phyloP scores from a whole-genome alignment of 2,329 filamentous ascomycete genomes.

The Aspergillus brunneoviolaceus region DNA sequence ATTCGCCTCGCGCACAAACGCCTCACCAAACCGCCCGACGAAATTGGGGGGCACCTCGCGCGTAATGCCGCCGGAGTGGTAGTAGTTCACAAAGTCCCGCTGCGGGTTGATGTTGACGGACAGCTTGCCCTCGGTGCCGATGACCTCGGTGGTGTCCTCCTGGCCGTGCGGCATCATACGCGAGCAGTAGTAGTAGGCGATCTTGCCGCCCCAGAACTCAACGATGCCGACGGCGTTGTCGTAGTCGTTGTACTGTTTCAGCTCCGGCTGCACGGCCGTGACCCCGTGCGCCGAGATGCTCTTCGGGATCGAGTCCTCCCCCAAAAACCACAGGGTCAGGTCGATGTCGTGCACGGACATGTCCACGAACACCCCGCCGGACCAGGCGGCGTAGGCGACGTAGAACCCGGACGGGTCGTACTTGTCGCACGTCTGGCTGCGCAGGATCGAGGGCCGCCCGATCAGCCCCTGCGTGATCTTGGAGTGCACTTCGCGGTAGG shows the following conservation, averaged over 20 bases:
- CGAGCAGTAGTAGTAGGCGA: constrained; percentile 63
- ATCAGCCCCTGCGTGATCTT: constrained; percentile 56
- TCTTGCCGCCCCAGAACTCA: constrained; percentile 63
- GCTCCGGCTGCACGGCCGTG: constrained; percentile 57
- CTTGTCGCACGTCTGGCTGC: constrained; percentile 66
- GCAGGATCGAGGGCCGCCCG: constrained; percentile 59
- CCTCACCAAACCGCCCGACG: constrained; percentile 62
- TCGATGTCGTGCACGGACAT: constrained; percentile 69
- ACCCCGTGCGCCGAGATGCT: constrained; percentile 57
- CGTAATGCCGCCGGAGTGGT: constrained; percentile 54
- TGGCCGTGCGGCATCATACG: constrained; percentile 68
- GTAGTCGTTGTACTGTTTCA: constrained; percentile 57
- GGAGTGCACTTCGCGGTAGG: constrained; percentile 60
- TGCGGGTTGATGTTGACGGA: constrained; percentile 60
- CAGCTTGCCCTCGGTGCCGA: constrained; percentile 65
- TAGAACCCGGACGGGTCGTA: constrained; percentile 65
- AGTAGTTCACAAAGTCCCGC: constrained; percentile 56
- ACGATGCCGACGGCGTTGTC: constrained; percentile 64
- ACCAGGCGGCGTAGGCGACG: constrained; percentile 63
- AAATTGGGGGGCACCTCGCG: constrained; percentile 62
- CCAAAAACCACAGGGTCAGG: constrained; percentile 63
- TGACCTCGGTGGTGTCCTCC: constrained; percentile 65
- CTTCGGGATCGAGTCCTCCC: constrained; percentile 55
- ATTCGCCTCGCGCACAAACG: constrained; percentile 63
- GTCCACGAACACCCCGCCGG: constrained; percentile 68